Evolutionary conservation across 2,329 filamentous ascomycete species (phyloP), one percentile per base, ranked within the genome.

Genomic region (Huntiella decipiens): DNA sequence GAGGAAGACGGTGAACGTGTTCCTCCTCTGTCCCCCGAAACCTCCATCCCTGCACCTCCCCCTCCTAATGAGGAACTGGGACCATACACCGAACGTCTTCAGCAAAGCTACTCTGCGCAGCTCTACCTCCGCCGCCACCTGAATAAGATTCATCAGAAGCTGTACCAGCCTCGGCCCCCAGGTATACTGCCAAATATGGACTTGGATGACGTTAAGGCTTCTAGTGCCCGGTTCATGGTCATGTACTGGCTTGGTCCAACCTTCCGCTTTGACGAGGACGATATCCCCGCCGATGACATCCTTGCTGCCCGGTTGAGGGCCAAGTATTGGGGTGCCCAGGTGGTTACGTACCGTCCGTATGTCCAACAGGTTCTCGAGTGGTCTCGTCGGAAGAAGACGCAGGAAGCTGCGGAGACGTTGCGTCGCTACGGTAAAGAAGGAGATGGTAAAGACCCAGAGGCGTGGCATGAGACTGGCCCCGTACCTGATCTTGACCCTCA

Each of bases 241-340:
- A 63, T 63, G 55, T 52, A 56, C 13, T 70, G 70, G 62, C 66
- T 71, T 12, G 67, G 70, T 0, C 57, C 57, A 1, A 61, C 62
- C 45, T 75, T 71, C 54, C 58, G 57, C 56, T 88, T 71, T 61
- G 62, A 70, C 2, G 80, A 85, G 50, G 61, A 67, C 2, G 83
- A 93, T 46, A 67, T 69, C 4, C 84, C 85, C 1, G 73, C 86
- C 0, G 60, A 57, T 0, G 77, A 94, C 42, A 86, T 96, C 50
- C 75, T 95, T 12, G 68, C 75, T 10, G 88, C 88, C 31, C 75
- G 91, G 16, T 67, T 96, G 51, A 78, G 88, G 37, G 91, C 83
- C 11, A 96, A 98, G 60, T 96, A 91, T 60, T 96, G 88, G 67
- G 91, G 91, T 15, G 87, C 85, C 0, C 74, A 81, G 52, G 86